Conservation (phyloP, 208 protist species). For the Crithidia fasciculata region DNA sequence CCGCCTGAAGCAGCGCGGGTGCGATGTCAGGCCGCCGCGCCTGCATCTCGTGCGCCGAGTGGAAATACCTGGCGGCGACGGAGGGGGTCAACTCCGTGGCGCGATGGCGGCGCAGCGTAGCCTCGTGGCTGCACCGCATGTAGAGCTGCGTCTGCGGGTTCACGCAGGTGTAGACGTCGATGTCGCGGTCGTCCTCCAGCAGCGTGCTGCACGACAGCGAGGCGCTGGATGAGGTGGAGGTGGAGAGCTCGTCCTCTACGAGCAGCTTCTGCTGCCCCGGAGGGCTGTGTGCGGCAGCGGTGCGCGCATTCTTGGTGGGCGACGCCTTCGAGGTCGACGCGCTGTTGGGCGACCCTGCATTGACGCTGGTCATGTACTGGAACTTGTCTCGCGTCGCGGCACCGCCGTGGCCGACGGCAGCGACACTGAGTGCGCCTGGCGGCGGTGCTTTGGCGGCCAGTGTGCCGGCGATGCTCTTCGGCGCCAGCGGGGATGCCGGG, state of each 20-base stretch:
- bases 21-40: conserved; percentile 34
- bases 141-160: conserved; percentile 56
- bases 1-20: conserved; percentile 11
- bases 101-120: conserved; percentile 43
- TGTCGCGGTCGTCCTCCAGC: conserved; percentile 39
- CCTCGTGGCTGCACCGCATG: conserved; percentile 56
- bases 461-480: conserved; percentile 12
- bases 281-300: not conserved
- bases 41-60: conserved; percentile 19
- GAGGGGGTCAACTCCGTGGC: conserved; percentile 51
- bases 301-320: not conserved
- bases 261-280: not conserved
- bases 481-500: conserved; percentile 6
- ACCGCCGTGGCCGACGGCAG: not conserved
- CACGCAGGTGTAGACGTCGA: conserved; percentile 67
- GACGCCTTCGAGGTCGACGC: not conserved
- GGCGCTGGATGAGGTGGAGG: not conserved
- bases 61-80: conserved; percentile 25
- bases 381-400: not conserved
- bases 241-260: conserved; percentile 4
- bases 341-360: not conserved
- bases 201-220: conserved; percentile 41
- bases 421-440: conserved; percentile 1
- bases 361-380: conserved; percentile 2
- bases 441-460: not conserved